Base-by-base conservation (phyloP, 768 basidiomycete species). In the Hypsizygus marmoreus region DNA sequence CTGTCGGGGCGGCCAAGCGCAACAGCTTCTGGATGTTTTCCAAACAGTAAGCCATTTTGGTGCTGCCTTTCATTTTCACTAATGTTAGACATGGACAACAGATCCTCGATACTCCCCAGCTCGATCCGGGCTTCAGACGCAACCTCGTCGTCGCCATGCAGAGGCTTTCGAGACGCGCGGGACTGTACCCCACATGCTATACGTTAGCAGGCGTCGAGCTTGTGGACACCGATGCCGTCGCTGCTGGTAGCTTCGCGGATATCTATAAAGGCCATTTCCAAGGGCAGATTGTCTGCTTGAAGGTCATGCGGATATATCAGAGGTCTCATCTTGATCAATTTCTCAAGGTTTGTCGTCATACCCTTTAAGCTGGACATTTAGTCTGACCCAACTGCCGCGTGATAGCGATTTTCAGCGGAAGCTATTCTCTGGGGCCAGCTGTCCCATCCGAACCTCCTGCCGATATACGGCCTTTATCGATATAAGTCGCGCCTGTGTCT, bases 1-100 rank as follows among this genome's bases (percentile, higher is more conserved):
- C 1, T 6, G 31, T 25, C 45, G 16, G 4, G 42, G 29, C 10
- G 12, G 7, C 4, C 20, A 43, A 9, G 50, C 50, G 0, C 45
- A 51, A 17, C 30, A 40, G 13, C 38, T 51, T 29, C 38, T 51
- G 8, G 42, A 51, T 35, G 31, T 32, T 11, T 51, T 51, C 26
- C 50, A 51, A 10, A 43, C 19, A 32, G 50, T 51, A 11, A 30
- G 41, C 35, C 7, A 14, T 12, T 17, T 17, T 13, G 5, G 2
- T 24, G 4, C 17, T 12, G 13, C 20, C 14, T 8, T 20, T 17
- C 11, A 2, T 9, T 8, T 1, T 5, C 8, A 14, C 32, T 8
- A 14, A 17, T 14, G 2, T 11, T 17, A 32, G 9, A 26, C 19
- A 13, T 10, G 4, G 12, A 10, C 16, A 20, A 10, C 29, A 51